phyloP scores from a whole-genome alignment of 805 yeast genomes.

The Yarrowia alimentaria region DNA sequence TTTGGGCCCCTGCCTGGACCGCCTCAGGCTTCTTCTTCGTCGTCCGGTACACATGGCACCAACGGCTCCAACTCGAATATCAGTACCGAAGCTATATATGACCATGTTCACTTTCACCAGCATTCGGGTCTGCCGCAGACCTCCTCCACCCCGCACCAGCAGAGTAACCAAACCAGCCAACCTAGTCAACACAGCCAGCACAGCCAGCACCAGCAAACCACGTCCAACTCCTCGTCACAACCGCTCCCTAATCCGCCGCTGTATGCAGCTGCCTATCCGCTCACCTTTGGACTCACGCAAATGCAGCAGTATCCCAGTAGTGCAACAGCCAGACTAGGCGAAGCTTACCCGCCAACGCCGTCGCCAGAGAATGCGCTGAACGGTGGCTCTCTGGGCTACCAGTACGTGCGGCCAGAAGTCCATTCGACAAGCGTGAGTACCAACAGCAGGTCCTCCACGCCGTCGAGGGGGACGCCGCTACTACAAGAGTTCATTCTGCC shows the following conservation, averaged over 20 bases:
- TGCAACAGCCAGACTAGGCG: background rate
- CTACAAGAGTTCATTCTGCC: conserved; percentile 25
- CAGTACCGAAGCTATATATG: too few species aligned
- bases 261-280: conserved; percentile 19
- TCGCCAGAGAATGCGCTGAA: conserved; percentile 4
- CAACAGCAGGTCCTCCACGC: background rate
- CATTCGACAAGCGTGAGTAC: background rate
- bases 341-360: conserved; percentile 11
- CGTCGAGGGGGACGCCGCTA: background rate
- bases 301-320: conserved; percentile 9
- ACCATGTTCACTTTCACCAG: too few species aligned
- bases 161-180: too few species aligned
- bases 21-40: too few species aligned
- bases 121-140: too few species aligned
- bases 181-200: too few species aligned
- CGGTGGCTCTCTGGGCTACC: conserved; percentile 1
- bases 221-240: background rate
- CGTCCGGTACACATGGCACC: too few species aligned
- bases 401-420: background rate
- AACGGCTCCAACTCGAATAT: too few species aligned
- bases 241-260: conserved; percentile 4
- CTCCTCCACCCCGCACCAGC: too few species aligned
- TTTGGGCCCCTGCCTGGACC: background rate
- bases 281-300: conserved; percentile 1
- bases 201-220: too few species aligned